Conservation (phyloP, 257 asterid species). For the Nicotiana benthamiana region DNA sequence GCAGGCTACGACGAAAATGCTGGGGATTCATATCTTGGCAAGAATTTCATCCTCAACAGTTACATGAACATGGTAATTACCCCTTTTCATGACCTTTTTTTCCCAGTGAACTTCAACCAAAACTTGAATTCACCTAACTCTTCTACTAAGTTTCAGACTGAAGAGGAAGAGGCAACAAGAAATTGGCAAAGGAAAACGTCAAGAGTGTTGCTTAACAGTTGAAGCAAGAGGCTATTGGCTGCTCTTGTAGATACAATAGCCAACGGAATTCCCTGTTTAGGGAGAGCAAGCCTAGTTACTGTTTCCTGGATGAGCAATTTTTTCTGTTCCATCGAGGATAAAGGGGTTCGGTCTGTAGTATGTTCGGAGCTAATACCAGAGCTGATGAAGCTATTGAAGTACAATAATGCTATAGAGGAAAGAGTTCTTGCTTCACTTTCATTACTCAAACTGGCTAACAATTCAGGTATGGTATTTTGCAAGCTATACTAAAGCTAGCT, state of each 20-base stretch:
- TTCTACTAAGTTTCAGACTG: constrained; percentile 26
- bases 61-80: constrained; percentile 27
- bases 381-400: constrained; percentile 30
- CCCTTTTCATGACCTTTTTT: not conserved
- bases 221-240: constrained; percentile 33
- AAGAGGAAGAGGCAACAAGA: constrained; percentile 40
- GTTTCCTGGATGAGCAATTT: constrained; percentile 61
- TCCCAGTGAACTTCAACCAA: not conserved
- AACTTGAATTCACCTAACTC: not conserved
- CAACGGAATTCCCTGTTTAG: constrained; percentile 59
- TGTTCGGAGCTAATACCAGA: constrained; percentile 49
- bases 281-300: constrained; percentile 65
- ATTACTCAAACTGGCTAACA: constrained; percentile 38
- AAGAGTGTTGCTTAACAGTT: constrained; percentile 32
- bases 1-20: constrained; percentile 35
- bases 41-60: constrained; percentile 7
- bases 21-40: constrained; percentile 18
- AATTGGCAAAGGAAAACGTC: constrained; percentile 54
- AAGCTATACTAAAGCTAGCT: not conserved
- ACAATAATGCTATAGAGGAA: constrained; percentile 45
- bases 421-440: constrained; percentile 62
- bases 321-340: constrained; percentile 32
- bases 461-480: constrained; percentile 39
- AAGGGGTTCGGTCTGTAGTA: constrained; percentile 28
- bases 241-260: constrained; percentile 57